Evolutionary conservation across 2,329 filamentous ascomycete genomes (phyloP).

Genomic region (Elsinoe ampelina): DNA sequence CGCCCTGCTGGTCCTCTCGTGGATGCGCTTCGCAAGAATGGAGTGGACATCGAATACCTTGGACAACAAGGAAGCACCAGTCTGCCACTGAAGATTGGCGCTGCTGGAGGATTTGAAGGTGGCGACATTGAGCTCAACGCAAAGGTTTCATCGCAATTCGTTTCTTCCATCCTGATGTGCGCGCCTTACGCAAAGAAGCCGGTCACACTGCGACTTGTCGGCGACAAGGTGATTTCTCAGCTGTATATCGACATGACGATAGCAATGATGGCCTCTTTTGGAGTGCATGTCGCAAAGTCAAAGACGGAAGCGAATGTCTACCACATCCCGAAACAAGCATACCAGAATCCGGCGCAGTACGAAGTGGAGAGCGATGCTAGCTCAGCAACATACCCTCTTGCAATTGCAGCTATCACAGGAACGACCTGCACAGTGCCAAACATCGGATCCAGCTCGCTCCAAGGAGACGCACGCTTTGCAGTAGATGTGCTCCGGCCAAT

Average conservation of each 20-base stretch:
- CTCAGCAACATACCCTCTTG: constrained; percentile 91
- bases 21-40: constrained; percentile 78
- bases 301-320: constrained; percentile 79
- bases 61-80: constrained; percentile 75
- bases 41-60: constrained; percentile 76
- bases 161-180: constrained; percentile 93
- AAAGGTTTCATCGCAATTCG: constrained; percentile 97
- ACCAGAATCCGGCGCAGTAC: constrained; percentile 77
- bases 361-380: constrained; percentile 94
- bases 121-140: constrained; percentile 86
- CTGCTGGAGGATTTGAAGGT: constrained; percentile 72
- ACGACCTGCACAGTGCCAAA: constrained; percentile 95
- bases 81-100: constrained; percentile 72
- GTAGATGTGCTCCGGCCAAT: constrained; percentile 83
- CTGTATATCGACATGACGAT: constrained; percentile 98
- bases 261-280: constrained; percentile 92
- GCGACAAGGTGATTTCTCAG: constrained; percentile 96
- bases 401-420: constrained; percentile 88
- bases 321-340: constrained; percentile 76
- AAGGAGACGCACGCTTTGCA: constrained; percentile 91
- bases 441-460: constrained; percentile 82
- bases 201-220: constrained; percentile 79
- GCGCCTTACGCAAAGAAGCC: constrained; percentile 93
- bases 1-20: constrained; percentile 89
- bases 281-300: constrained; percentile 69